Percentiles rank a stretch among this genome's conserved stretches.
Conservation (phyloP, 1,139 yeast species). For the Arxiozyma slooffiae region DNA sequence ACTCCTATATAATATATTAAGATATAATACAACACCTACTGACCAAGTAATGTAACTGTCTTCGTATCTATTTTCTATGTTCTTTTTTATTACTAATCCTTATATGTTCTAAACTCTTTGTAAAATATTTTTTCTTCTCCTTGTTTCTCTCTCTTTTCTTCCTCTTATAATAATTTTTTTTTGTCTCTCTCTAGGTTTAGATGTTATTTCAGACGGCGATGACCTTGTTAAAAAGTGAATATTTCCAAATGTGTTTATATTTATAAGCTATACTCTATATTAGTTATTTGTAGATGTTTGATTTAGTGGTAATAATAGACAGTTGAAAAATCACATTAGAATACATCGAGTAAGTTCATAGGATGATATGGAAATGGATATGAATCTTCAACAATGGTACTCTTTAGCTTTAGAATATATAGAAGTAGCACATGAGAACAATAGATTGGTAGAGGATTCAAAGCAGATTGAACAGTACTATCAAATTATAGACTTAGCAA, state of each 20-base stretch:
- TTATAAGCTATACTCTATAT: neutral
- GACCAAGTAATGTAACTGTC: too few species aligned
- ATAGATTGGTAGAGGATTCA: constrained; percentile 12
- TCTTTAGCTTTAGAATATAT: constrained; percentile 2
- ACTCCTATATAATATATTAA: neutral
- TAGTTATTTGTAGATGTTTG: too few species aligned
- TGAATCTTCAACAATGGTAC: constrained; percentile 1
- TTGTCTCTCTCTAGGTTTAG: too few species aligned
- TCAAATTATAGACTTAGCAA: constrained; percentile 18
- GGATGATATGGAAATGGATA: neutral
- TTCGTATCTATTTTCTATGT: too few species aligned
- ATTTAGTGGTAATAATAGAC: too few species aligned
- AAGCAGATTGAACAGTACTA: constrained; percentile 20
- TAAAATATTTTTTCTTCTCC: too few species aligned
- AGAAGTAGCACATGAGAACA: constrained; percentile 1
- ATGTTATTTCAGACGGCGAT: neutral
- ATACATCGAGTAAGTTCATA: neutral
- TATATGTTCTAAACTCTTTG: too few species aligned
- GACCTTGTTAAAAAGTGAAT: neutral
- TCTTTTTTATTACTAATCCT: neutral
- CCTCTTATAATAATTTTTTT: too few species aligned
- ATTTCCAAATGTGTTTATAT: neutral
- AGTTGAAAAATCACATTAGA: too few species aligned
- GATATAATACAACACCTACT: neutral
- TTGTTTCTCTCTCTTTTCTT: too few species aligned